Evolutionary conservation across 345 rosid genomes (phyloP).

Genomic region (Durio zibethinus): DNA sequence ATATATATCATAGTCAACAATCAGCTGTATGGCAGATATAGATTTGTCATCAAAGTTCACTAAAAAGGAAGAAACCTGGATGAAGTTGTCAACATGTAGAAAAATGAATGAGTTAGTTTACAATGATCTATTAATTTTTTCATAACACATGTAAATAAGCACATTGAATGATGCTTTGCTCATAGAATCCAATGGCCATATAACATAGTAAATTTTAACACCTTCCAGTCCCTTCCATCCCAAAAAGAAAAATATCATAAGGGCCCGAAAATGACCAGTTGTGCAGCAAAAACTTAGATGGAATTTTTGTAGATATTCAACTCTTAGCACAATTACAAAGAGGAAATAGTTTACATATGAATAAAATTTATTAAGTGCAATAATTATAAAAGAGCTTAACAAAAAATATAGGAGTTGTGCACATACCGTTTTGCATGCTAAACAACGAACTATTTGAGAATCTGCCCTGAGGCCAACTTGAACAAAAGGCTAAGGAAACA

Average conservation of each 20-base stretch:
- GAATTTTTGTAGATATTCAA: neutral
- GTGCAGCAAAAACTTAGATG: neutral
- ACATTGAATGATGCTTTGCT: neutral
- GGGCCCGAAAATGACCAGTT: neutral
- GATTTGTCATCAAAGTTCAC: slow-evolving; percentile 42
- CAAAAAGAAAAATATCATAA: neutral
- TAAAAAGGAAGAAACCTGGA: slow-evolving; percentile 63
- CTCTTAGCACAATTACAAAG: neutral
- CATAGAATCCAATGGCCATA: neutral
- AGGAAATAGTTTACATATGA: too few relatives aligned
- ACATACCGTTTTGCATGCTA: slow-evolving; percentile 86
- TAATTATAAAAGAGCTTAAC: slow-evolving; percentile 3
- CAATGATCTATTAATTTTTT: neutral
- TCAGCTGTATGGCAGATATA: slow-evolving; percentile 45
- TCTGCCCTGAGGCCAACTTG: slow-evolving; percentile 66
- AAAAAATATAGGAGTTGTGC: neutral
- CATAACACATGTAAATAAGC: neutral
- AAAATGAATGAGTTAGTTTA: neutral
- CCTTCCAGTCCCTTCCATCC: neutral
- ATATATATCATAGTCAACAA: slow-evolving; percentile 52
- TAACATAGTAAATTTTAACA: neutral
- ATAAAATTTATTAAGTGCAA: neutral
- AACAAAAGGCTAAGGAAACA: slow-evolving; percentile 56
- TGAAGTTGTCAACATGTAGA: slow-evolving; percentile 4
- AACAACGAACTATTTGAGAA: slow-evolving; percentile 50